Percentiles rank a stretch among this genome's conserved stretches.
phyloP scores from a whole-genome alignment of 768 basidiomycete species.

The Boletus vermiculosoides region DNA sequence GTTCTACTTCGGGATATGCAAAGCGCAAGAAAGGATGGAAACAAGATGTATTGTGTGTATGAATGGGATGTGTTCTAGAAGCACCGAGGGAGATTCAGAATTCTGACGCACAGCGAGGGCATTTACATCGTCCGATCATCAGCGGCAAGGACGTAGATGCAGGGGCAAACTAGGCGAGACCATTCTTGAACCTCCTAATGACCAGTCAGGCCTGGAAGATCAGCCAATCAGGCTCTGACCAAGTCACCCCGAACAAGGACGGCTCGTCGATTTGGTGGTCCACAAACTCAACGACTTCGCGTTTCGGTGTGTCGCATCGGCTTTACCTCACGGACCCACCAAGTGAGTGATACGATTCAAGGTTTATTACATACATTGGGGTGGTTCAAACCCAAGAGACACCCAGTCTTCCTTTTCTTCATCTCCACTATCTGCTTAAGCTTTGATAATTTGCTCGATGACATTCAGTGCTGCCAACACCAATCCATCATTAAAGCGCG shows the following conservation, averaged over 20 bases:
- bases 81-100: neutral
- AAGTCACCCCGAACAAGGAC: neutral
- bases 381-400: neutral
- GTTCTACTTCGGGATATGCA: neutral
- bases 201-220: neutral
- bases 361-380: neutral
- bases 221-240: neutral
- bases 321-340: neutral
- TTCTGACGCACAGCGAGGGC: too few species aligned
- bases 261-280: too few species aligned
- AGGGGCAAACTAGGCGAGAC: neutral
- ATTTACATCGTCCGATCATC: neutral
- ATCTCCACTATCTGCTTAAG: neutral
- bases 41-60: neutral
- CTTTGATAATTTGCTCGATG: constrained; percentile 26
- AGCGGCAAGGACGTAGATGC: neutral
- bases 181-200: neutral
- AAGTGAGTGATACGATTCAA: neutral
- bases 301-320: neutral
- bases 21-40: neutral
- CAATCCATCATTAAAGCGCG: constrained; percentile 28
- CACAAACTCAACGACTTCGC: too few species aligned
- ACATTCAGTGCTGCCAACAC: constrained; percentile 26
- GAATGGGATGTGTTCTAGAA: neutral
- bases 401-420: neutral